Conservation (phyloP, 2,329 filamentous ascomycete genomes). For the Penicillium sp. region DNA sequence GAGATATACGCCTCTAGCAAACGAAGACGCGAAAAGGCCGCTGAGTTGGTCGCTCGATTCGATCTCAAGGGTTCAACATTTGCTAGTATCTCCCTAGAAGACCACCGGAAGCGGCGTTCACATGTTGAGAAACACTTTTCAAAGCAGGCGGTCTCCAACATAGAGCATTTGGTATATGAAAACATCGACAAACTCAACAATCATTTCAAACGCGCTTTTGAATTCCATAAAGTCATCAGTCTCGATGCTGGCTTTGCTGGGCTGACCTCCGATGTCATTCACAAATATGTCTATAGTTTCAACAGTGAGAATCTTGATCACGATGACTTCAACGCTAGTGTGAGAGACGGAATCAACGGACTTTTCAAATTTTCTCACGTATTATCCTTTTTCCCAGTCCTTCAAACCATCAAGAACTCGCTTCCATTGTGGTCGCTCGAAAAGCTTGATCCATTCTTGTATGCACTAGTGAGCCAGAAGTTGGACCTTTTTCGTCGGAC, state of each 20-base stretch:
- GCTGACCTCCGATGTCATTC: conserved; percentile 39
- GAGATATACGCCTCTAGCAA: conserved; percentile 32
- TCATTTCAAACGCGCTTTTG: conserved; percentile 11
- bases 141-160: conserved; percentile 17
- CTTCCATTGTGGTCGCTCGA: conserved; percentile 11
- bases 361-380: conserved; percentile 19
- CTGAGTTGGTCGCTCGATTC: conserved; percentile 16
- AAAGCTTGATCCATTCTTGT: conserved; percentile 12
- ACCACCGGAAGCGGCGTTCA: conserved; percentile 23
- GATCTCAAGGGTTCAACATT: conserved; percentile 16
- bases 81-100: conserved; percentile 19
- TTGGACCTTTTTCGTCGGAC: conserved; percentile 12
- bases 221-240: conserved; percentile 16
- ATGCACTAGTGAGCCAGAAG: conserved; percentile 19
- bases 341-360: conserved; percentile 22
- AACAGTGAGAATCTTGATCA: conserved; percentile 35
- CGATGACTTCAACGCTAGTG: conserved; percentile 24
- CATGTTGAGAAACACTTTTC: conserved; percentile 27
- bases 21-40: conserved; percentile 31
- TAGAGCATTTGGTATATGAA: conserved; percentile 15
- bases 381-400: conserved; percentile 25
- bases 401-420: conserved; percentile 19
- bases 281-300: conserved; percentile 38
- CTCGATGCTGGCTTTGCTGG: conserved; percentile 27
- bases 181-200: conserved; percentile 17